Conservation (phyloP, 192 early-diverging fungal genomes). For the Linnemannia elongata region DNA sequence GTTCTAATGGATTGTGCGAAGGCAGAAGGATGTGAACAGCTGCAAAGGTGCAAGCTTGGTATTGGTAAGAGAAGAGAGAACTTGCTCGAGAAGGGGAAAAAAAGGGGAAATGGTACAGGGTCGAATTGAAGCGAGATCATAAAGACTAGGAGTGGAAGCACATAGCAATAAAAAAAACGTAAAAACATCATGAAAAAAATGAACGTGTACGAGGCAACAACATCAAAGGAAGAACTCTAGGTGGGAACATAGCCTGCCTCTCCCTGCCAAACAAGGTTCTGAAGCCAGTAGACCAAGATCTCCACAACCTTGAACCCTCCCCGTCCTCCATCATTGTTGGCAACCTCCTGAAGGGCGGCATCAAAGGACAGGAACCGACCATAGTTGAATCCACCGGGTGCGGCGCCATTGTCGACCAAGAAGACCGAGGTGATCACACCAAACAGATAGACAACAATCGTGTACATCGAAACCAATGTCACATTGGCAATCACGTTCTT, state of each 20-base stretch:
- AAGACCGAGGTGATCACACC: conserved; percentile 51
- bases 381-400: conserved; percentile 33
- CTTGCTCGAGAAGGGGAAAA: neutral
- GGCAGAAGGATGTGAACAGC: neutral
- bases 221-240: neutral
- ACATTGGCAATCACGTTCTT: conserved; percentile 45
- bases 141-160: neutral
- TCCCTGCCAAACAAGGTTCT: conserved; percentile 51
- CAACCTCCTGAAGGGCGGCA: conserved; percentile 25
- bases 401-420: conserved; percentile 41
- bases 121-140: neutral
- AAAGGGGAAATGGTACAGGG: neutral
- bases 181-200: neutral
- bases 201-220: neutral
- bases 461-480: conserved; percentile 50
- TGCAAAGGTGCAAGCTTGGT: neutral
- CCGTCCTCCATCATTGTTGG: conserved; percentile 26
- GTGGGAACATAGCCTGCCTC: conserved; percentile 45
- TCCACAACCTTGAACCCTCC: conserved; percentile 52
- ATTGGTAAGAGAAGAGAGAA: neutral
- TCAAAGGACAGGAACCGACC: conserved; percentile 44
- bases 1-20: neutral
- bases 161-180: neutral
- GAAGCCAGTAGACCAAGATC: conserved; percentile 49
- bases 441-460: conserved; percentile 48